These are phyloP conservation scores for Vanderwaltozyma verrucispora DNA, from an alignment of 805 yeast species.

Conservation along the genomic window DNA sequence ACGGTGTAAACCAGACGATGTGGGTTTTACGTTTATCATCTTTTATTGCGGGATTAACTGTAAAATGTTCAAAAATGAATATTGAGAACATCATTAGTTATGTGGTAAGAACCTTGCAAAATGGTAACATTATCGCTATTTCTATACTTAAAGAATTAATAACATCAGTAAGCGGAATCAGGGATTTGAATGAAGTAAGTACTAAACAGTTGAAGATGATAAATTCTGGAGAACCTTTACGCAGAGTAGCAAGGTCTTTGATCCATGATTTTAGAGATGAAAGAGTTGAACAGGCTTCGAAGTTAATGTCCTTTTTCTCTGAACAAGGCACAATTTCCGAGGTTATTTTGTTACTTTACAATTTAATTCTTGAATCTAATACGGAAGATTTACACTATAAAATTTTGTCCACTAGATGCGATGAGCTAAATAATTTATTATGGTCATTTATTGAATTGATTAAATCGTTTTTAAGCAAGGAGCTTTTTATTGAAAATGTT, in stretches of 20 bases:
- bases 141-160: conserved; percentile 59
- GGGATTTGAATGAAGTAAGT: conserved; percentile 56
- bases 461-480: conserved; percentile 36
- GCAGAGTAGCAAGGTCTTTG: conserved; percentile 41
- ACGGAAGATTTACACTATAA: conserved; percentile 46
- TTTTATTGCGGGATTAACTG: conserved; percentile 66
- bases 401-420: conserved; percentile 58
- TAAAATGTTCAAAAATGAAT: conserved; percentile 44
- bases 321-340: conserved; percentile 44
- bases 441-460: conserved; percentile 54
- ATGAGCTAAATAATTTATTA: conserved; percentile 58
- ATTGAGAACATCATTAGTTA: conserved; percentile 50
- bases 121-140: conserved; percentile 47
- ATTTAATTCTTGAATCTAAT: conserved; percentile 32
- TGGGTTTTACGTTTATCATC: conserved; percentile 82
- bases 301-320: conserved; percentile 38
- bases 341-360: conserved; percentile 53
- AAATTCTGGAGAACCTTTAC: conserved; percentile 53
- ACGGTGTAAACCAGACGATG: conserved; percentile 69
- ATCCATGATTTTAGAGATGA: conserved; percentile 43
- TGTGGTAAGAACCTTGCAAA: conserved; percentile 52
- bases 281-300: conserved; percentile 37
- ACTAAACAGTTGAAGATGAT: conserved; percentile 52
- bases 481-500: conserved; percentile 29
- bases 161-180: conserved; percentile 69